Percentiles rank a stretch among this genome's conserved stretches.
Conservation (phyloP, 345 rosid genomes). For the Moringa oleifera region DNA sequence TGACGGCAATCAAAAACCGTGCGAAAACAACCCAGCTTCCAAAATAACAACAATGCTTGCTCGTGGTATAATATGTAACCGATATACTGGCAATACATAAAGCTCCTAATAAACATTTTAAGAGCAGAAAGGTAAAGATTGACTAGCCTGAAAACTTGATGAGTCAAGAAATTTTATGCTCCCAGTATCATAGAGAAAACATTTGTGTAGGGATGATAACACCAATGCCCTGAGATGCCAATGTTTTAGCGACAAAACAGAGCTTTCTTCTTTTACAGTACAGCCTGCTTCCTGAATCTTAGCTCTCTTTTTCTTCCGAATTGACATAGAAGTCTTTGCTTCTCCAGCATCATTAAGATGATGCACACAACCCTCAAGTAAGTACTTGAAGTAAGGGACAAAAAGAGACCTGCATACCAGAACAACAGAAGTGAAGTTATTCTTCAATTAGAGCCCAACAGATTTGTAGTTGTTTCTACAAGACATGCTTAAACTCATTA, state of each 20-base stretch:
- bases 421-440: conserved; percentile 13
- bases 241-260: conserved; percentile 29
- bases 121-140: not conserved
- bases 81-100: no score
- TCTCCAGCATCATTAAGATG: conserved; percentile 49
- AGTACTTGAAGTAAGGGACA: conserved; percentile 82
- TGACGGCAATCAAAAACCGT: no score
- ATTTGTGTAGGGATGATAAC: conserved; percentile 69
- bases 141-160: conserved; percentile 73
- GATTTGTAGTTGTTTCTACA: no score
- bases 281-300: conserved; percentile 45
- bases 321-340: conserved; percentile 27
- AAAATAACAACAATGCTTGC: not conserved
- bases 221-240: conserved; percentile 87
- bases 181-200: conserved; percentile 77
- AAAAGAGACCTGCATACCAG: conserved; percentile 69
- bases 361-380: conserved; percentile 57
- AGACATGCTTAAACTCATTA: not conserved
- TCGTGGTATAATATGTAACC: not conserved
- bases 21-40: not conserved
- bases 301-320: conserved; percentile 74
- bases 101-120: no score
- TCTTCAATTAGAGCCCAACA: not conserved
- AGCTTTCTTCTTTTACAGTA: conserved; percentile 18
- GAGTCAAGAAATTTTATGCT: conserved; percentile 70